Evolutionary conservation across 306 rosid species (phyloP).

Genomic region (Dicorynia guianensis): DNA sequence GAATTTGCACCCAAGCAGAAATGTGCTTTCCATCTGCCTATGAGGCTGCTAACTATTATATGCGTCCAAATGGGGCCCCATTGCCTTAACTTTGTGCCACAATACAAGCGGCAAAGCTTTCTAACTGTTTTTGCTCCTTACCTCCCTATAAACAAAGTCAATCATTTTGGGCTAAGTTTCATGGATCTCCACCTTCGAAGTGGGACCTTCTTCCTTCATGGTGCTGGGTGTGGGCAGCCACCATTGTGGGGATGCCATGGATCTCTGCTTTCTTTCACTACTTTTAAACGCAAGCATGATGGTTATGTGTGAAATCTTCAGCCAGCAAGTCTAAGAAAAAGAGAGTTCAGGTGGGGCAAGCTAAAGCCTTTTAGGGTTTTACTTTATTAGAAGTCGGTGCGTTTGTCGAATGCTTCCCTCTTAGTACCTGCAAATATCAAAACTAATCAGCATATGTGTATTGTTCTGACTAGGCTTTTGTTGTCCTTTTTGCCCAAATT

Average conservation of each 20-base stretch:
- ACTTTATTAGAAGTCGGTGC: conserved; percentile 61
- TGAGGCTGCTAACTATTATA: conserved; percentile 33
- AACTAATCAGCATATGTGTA: not conserved
- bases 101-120: conserved; percentile 57
- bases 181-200: conserved; percentile 39
- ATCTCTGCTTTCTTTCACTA: conserved; percentile 45
- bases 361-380: conserved; percentile 26
- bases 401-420: conserved; percentile 42
- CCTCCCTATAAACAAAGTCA: conserved; percentile 41
- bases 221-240: conserved; percentile 28
- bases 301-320: conserved; percentile 48
- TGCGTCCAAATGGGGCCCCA: conserved; percentile 45
- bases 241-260: conserved; percentile 51
- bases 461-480: conserved; percentile 26
- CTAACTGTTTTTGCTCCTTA: conserved; percentile 56
- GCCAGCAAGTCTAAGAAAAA: conserved; percentile 37
- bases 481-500: conserved; percentile 29
- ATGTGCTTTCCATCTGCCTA: not conserved
- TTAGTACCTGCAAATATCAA: not conserved
- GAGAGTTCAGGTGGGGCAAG: conserved; percentile 59
- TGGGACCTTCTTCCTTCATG: conserved; percentile 24
- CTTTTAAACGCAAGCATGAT: conserved; percentile 68
- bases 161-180: conserved; percentile 26
- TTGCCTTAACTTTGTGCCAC: conserved; percentile 63
- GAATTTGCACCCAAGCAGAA: conserved; percentile 12